Base-by-base conservation (phyloP, 139 green algal genomes). In the Auxenochlorella pyrenoidosa region DNA sequence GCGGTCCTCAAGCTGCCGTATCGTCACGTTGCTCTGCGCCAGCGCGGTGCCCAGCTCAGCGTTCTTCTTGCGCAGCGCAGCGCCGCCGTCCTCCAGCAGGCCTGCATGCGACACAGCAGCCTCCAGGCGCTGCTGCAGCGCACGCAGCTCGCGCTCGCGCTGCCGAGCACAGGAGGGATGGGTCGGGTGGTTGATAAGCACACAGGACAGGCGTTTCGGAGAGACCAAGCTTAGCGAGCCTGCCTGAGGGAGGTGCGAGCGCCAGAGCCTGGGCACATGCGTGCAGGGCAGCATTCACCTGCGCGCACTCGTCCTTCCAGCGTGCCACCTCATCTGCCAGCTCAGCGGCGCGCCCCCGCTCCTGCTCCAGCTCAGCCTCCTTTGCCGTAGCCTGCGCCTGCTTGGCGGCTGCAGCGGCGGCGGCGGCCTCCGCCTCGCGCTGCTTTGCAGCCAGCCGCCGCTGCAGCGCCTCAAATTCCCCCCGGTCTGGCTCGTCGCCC, bases 291-390 rank as follows among this genome's bases (percentile, higher is more conserved):
- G 79, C 79, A 47, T 63, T 41, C 80, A 86, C 82, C 66, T 86
- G 66, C n/a, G 71, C 13, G 21, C 32, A 71, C 36, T 68, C 70
- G 19, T 82, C 83, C 71, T 41, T 81, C 41, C 71, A 82, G 51
- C 32, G 47, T 4, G 83, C 70, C 47, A 87, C 32, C 51, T 81
- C 51, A 16, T 87, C 83, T 1, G 36, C 34, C 83, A 87, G 83
- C 10, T 32, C 51, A 21, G 70, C 83, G 2, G 26, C 51, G 13
- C 54, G 38, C 16, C 28, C 38, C 30, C 71, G 70, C 51, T 72
- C 83, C 44, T 38, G 34, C 51, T 87, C 70, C 26, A 87, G 71
- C 71, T 87, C 47, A 28, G 71, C 82, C n/a, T 68, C 47, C 24
- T 38, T 59, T 34, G 54, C 22, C 38, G 47, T 43, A 36, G 40